These are phyloP conservation scores for Leishmania mexicana DNA, from an alignment of 208 protist genomes.

Conservation along the genomic window DNA sequence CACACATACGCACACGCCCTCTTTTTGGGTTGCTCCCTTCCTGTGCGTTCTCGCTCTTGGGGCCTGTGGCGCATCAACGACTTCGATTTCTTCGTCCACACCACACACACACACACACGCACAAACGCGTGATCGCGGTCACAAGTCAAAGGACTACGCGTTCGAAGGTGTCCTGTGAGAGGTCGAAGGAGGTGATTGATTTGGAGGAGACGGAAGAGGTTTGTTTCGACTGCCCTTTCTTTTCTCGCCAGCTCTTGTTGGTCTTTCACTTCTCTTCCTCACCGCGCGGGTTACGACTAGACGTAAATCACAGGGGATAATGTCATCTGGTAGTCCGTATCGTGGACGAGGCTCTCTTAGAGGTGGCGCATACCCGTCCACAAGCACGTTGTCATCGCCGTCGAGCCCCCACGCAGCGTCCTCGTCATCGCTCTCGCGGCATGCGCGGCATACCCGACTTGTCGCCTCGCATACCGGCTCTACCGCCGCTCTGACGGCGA, in stretches of 20 bases:
- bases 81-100: background rate
- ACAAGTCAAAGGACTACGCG: background rate
- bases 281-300: background rate
- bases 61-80: background rate
- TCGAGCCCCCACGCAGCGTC: conserved; percentile 2
- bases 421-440: conserved; percentile 3
- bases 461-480: background rate
- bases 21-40: background rate
- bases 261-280: background rate
- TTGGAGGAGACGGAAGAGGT: background rate
- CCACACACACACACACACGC: background rate
- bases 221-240: background rate
- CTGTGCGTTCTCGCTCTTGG: background rate
- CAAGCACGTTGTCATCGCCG: background rate
- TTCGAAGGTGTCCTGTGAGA: background rate
- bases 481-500: background rate
- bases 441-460: background rate
- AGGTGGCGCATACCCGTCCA: background rate
- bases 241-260: background rate
- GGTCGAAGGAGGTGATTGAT: background rate
- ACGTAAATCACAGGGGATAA: background rate
- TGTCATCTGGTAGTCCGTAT: conserved; percentile 6
- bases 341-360: background rate
- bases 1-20: background rate
- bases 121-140: background rate